Evolutionary conservation across 2,329 filamentous ascomycete genomes (phyloP).

Genomic region (Akanthomyces dipterigenus): DNA sequence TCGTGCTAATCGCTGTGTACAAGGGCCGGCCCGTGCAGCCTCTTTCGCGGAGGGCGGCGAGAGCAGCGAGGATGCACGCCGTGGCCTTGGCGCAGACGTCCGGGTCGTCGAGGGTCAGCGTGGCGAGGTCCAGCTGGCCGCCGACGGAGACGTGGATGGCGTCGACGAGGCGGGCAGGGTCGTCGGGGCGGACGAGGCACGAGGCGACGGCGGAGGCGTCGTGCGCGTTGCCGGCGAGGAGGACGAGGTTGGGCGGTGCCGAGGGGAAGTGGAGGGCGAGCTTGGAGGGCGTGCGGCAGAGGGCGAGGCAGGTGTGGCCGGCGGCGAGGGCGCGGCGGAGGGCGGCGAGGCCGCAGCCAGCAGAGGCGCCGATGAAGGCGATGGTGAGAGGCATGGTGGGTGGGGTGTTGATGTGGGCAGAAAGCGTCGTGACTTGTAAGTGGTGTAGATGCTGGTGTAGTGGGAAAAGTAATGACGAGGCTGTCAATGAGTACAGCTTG

Average conservation of each 20-base stretch:
- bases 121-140: constrained; percentile 19
- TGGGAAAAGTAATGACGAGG: not conserved
- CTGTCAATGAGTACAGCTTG: not conserved
- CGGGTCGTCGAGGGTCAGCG: constrained; percentile 28
- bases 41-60: constrained; percentile 20
- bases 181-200: constrained; percentile 23
- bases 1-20: constrained; percentile 33
- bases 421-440: too few relatives aligned
- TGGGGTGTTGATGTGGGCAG: not conserved
- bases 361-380: constrained; percentile 37
- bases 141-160: constrained; percentile 35
- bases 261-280: constrained; percentile 26
- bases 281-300: constrained; percentile 35
- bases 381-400: constrained; percentile 14
- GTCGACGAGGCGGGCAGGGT: constrained; percentile 27
- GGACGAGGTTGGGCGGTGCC: constrained; percentile 37
- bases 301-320: constrained; percentile 33
- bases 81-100: constrained; percentile 34
- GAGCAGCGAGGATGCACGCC: constrained; percentile 26
- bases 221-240: constrained; percentile 33
- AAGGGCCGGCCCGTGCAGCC: constrained; percentile 25
- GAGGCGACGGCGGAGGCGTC: constrained; percentile 25
- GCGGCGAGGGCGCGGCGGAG: constrained; percentile 30
- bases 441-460: not conserved
- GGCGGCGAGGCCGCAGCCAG: constrained; percentile 32